phyloP scores from a whole-genome alignment of 2,329 filamentous ascomycete species.

The Paraphoma chrysanthemicola region DNA sequence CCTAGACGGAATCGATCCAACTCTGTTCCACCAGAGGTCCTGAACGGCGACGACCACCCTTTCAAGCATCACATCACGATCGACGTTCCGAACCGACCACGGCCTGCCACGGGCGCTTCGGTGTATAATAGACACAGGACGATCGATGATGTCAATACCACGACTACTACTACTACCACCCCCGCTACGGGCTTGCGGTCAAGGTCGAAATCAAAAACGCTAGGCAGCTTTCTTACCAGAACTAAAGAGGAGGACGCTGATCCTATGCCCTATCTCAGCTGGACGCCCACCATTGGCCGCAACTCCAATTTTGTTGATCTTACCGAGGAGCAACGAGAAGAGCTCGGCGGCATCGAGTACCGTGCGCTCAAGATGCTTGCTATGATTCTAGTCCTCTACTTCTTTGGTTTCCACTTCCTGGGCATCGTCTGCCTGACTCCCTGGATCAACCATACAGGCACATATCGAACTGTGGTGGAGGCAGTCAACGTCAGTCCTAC shows the following conservation, averaged over 20 bases:
- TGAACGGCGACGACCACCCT: slow-evolving; percentile 49
- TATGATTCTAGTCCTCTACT: slow-evolving; percentile 78
- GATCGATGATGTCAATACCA: slow-evolving; percentile 7
- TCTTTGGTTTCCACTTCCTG: slow-evolving; percentile 80
- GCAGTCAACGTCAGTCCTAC: slow-evolving; percentile 67
- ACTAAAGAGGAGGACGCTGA: slow-evolving; percentile 58
- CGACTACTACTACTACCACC: no score
- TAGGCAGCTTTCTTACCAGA: slow-evolving; percentile 65
- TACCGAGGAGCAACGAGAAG: slow-evolving; percentile 89
- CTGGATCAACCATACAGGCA: slow-evolving; percentile 74
- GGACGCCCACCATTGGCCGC: slow-evolving; percentile 87
- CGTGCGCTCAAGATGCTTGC: slow-evolving; percentile 87
- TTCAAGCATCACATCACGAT: slow-evolving; percentile 68
- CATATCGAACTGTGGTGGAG: slow-evolving; percentile 69
- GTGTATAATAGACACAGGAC: slow-evolving; percentile 30
- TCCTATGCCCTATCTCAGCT: slow-evolving; percentile 88
- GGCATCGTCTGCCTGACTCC: slow-evolving; percentile 76
- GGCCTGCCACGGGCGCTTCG: slow-evolving; percentile 39
- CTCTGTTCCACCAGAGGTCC: slow-evolving; percentile 34
- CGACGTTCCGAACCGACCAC: slow-evolving; percentile 62
- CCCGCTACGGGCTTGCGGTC: slow-evolving; percentile 22
- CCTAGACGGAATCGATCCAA: slow-evolving; percentile 26
- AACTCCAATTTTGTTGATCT: slow-evolving; percentile 93
- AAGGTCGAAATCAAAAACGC: slow-evolving; percentile 56
- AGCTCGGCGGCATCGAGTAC: slow-evolving; percentile 96